Evolutionary conservation across 179 eudicot species (phyloP), one percentile per base, ranked within the genome.

Genomic region (Beta corolliflora): DNA sequence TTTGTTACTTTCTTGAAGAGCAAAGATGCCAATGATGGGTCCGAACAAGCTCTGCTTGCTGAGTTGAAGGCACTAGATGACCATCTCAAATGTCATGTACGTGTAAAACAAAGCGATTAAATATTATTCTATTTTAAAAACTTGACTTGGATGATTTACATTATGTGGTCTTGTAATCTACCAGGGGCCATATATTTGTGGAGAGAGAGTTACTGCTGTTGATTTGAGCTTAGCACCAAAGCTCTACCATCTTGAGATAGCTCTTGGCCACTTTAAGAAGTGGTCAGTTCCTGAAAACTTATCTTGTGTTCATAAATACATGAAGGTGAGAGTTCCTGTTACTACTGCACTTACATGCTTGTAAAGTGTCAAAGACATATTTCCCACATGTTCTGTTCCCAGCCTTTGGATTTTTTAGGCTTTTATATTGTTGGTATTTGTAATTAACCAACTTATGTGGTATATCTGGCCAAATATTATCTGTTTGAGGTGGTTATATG

Each of bases 171-270:
- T 63, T 60, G 21, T 58, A 18, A 55, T 82, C 83, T 31, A 18
- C 8, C 53, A 93, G 98, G 98, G 98, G 72, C 95, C 98, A 19
- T 95, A 89, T 56, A 70, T 95, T 44, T 89, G 88, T 84, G 97
- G 98, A 68, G 91, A 90, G 61, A 91, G 84, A 23, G 74, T 95
- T 78, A 80, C 90, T 84, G 98, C 98, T 70, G 91, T 90, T 84
- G 98, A 95, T 85, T 83, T 95, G 90, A 88, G 90, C 85, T 88
- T 95, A 90, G 98, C 97, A 64, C 97, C 98, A 18, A 95, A 92
- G 88, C 91, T 94, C n/a, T 92, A 87, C 91, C 94, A 91, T 85
- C 93, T 93, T 73, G 90, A 88, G 77, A 85, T 91, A 55, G 89
- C 92, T 82, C 97, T 95, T 82, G 98, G 88, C 73, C 97, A 95